A percentile compares a stretch with the other conserved stretches of the same genome.
These are phyloP conservation scores for Candida maris DNA, from an alignment of 805 yeast genomes.

Conservation along the genomic window DNA sequence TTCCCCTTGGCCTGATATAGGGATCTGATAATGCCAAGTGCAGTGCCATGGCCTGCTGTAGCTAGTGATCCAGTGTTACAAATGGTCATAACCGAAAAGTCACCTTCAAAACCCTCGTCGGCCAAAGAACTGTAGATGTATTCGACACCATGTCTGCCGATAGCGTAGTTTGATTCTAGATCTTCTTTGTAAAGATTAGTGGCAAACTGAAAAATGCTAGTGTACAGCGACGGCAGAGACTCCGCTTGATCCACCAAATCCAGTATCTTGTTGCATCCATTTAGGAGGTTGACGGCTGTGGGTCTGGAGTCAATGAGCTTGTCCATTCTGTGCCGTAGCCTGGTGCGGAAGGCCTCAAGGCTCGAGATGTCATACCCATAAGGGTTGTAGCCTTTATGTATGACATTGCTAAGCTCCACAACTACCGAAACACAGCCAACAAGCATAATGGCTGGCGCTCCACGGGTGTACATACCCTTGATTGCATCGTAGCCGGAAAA, in stretches of 20 bases:
- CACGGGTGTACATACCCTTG: slow-evolving; percentile 89
- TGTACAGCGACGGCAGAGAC: slow-evolving; percentile 23
- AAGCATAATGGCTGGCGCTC: slow-evolving; percentile 98
- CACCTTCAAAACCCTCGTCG: slow-evolving; percentile 50
- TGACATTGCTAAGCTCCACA: slow-evolving; percentile 51
- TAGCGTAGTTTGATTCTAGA: slow-evolving; percentile 65
- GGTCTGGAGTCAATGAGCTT: slow-evolving; percentile 78
- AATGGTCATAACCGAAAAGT: slow-evolving; percentile 81
- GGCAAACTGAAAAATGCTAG: slow-evolving; percentile 41
- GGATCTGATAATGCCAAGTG: slow-evolving; percentile 86
- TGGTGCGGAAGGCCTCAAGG: slow-evolving; percentile 31
- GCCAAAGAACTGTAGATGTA: slow-evolving; percentile 50
- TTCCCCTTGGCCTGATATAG: slow-evolving; percentile 41
- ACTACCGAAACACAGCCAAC: slow-evolving; percentile 85
- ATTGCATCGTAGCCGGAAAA: slow-evolving; percentile 80
- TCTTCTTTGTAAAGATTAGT: slow-evolving; percentile 68
- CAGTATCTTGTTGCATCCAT: slow-evolving; percentile 60
- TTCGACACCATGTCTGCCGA: slow-evolving; percentile 80
- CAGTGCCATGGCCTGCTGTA: slow-evolving; percentile 97
- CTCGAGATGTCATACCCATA: slow-evolving; percentile 25
- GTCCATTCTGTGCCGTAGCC: slow-evolving; percentile 49
- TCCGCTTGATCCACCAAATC: slow-evolving; percentile 17
- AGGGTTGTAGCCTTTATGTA: slow-evolving; percentile 25
- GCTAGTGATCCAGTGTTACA: slow-evolving; percentile 97
- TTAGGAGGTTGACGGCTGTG: slow-evolving; percentile 89